Evolutionary conservation across 805 yeast genomes (phyloP), one percentile per base, ranked within the genome.

Genomic region (Lipomyces oligophaga): DNA sequence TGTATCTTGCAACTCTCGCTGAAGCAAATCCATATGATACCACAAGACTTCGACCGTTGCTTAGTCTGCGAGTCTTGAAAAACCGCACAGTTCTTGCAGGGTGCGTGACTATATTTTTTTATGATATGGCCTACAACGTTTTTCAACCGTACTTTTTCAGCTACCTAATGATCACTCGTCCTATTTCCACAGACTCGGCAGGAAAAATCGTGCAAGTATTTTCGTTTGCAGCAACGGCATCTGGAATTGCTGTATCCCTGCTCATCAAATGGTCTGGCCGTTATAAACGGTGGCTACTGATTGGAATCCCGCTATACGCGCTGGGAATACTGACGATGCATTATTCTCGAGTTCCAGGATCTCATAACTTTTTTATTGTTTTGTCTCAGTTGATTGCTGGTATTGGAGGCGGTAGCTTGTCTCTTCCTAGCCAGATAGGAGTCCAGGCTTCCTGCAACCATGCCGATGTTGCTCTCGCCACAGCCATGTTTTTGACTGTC

Each of bases 81-180:
- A 83, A 81, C 62, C 73, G 83, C 56, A 82, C 83, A 50, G 78
- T 82, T 20, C 79, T 82, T 79, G 67, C 82, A n/a, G 81, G 85
- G 10, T 60, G 80, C 47, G 55, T 69, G 25, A 67, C 79, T 45
- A 78, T 77, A 2, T 66, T 80, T 55, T 65, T 80, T 47, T 69
- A 78, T 49, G 75, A 79, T 63, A 71, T 78, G 60, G 69, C 79
- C 38, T 80, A 71, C 71, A 74, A 77, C 60, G 73, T 80, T 77
- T 82, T 80, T 34, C 74, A 76, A 53, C 81, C 77, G 52, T 82
- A 71, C 62, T 60, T 82, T 61, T 80, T 79, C 63, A 72, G 85
- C 1, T 81, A 80, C 28, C 65, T 81, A 47, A 59, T 78, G 44
- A 81, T 81, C 16, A 30, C 58, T 15, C 47, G 54, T 27, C 79